A percentile compares a stretch with the other conserved stretches of the same genome.
These are phyloP conservation scores for Tylopilus balloui DNA, from an alignment of 768 basidiomycete genomes.

Conservation along the genomic window DNA sequence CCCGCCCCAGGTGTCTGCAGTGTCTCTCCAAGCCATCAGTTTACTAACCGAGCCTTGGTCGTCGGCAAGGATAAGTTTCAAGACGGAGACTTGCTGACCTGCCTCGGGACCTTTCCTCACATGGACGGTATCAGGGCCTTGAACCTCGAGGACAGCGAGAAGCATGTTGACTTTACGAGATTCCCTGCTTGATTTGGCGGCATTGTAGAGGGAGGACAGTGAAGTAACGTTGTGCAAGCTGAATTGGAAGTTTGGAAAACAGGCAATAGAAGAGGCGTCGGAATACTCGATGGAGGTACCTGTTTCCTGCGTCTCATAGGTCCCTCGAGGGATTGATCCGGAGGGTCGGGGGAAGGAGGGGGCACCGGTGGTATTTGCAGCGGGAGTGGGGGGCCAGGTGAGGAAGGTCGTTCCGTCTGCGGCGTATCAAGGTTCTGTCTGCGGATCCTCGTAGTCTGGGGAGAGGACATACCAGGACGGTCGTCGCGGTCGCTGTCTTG, in stretches of 20 bases:
- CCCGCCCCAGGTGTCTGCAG: slow-evolving; percentile 68
- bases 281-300: slow-evolving; percentile 51
- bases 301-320: slow-evolving; percentile 42
- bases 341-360: slow-evolving; percentile 28
- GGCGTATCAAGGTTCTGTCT: neutral
- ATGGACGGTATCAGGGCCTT: slow-evolving; percentile 65
- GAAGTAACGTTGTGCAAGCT: slow-evolving; percentile 55
- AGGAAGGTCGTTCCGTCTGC: slow-evolving; percentile 48
- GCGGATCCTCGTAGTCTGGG: slow-evolving; percentile 5
- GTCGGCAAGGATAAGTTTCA: slow-evolving; percentile 72
- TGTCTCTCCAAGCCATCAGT: slow-evolving; percentile 74
- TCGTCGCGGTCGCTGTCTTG: slow-evolving; percentile 18
- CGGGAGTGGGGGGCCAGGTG: slow-evolving; percentile 54
- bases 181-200: slow-evolving; percentile 30
- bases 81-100: slow-evolving; percentile 61
- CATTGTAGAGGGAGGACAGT: slow-evolving; percentile 38
- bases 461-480: slow-evolving; percentile 12
- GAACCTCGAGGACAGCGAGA: slow-evolving; percentile 67
- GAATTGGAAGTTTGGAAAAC: slow-evolving; percentile 74
- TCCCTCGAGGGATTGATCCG: slow-evolving; percentile 24
- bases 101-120: slow-evolving; percentile 67
- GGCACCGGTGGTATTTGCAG: slow-evolving; percentile 18
- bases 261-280: slow-evolving; percentile 64
- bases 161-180: slow-evolving; percentile 55
- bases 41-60: slow-evolving; percentile 65